Evolutionary conservation across 2,329 filamentous ascomycete species (phyloP).

Genomic region (Ophiostoma himal-ulmi): DNA sequence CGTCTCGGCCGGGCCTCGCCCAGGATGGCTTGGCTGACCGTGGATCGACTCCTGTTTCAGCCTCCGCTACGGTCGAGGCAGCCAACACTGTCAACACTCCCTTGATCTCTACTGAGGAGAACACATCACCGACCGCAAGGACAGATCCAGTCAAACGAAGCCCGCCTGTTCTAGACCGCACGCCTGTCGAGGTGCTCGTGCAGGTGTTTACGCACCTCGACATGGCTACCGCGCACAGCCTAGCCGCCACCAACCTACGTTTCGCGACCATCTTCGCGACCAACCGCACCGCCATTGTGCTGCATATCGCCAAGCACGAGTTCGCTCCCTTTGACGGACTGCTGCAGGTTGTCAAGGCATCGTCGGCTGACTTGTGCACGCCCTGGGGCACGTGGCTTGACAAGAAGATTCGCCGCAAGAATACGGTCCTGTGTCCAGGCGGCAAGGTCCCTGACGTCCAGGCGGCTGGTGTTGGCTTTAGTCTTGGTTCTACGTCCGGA

Average conservation of each 20-base stretch:
- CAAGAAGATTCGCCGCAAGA: constrained; percentile 38
- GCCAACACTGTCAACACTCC: not conserved
- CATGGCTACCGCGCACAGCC: constrained; percentile 37
- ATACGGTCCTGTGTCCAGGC: constrained; percentile 25
- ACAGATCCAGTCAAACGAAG: not conserved
- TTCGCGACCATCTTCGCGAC: constrained; percentile 39
- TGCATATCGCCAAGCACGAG: constrained; percentile 39
- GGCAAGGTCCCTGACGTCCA: constrained; percentile 17
- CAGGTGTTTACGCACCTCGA: constrained; percentile 45
- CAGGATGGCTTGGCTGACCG: not conserved
- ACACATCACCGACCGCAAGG: not conserved
- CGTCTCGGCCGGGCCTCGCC: not conserved
- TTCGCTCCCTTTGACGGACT: constrained; percentile 43
- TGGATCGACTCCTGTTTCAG: not conserved
- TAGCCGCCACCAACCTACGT: constrained; percentile 36
- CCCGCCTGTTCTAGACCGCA: constrained; percentile 26
- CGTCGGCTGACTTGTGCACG: constrained; percentile 34
- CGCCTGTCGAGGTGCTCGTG: constrained; percentile 44
- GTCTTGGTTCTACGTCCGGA: too few relatives aligned
- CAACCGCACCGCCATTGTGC: constrained; percentile 40
- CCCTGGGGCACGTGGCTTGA: constrained; percentile 36
- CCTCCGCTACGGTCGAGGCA: not conserved
- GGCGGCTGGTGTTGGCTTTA: not conserved
- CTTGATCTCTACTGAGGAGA: not conserved
- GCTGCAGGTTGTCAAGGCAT: constrained; percentile 43